Conservation (phyloP, 495 filamentous ascomycete genomes). For the Penicillium malachiteum region DNA sequence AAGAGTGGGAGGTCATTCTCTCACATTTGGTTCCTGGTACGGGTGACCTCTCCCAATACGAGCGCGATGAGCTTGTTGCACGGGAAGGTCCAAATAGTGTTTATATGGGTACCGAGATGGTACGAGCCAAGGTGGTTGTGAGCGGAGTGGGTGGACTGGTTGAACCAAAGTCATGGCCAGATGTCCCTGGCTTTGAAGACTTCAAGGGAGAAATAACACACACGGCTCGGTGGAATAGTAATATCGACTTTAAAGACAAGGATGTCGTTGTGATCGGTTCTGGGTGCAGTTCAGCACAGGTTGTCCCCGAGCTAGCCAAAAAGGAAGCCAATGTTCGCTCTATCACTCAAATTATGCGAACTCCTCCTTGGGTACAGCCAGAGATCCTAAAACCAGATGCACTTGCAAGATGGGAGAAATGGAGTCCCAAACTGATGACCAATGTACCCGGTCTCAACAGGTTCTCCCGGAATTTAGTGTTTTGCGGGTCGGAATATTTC, state of each 20-base stretch:
- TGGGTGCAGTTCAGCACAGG: constrained; percentile 56
- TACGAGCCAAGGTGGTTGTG: constrained; percentile 57
- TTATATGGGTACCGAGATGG: constrained; percentile 41
- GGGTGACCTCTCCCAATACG: constrained; percentile 44
- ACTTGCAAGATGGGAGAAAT: constrained; percentile 39
- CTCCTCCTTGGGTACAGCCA: constrained; percentile 59
- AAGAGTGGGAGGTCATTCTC: constrained; percentile 57
- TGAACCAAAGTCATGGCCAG: constrained; percentile 50
- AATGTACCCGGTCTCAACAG: constrained; percentile 45
- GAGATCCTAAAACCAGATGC: constrained; percentile 14
- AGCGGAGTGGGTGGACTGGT: constrained; percentile 55
- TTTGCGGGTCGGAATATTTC: constrained; percentile 34
- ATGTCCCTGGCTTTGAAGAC: constrained; percentile 51
- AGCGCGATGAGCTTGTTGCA: constrained; percentile 28
- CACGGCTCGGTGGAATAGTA: constrained; percentile 55
- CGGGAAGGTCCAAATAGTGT: constrained; percentile 37
- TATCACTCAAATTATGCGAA: constrained; percentile 62
- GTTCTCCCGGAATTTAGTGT: constrained; percentile 32
- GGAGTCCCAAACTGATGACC: constrained; percentile 36
- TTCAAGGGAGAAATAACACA: constrained; percentile 60
- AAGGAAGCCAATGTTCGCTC: constrained; percentile 50
- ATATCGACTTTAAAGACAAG: constrained; percentile 47
- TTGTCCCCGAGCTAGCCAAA: constrained; percentile 39
- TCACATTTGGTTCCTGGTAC: constrained; percentile 49
- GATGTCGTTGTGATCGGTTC: constrained; percentile 61